Evolutionary conservation across 306 rosid genomes (phyloP).

Genomic region (Cicer arietinum): DNA sequence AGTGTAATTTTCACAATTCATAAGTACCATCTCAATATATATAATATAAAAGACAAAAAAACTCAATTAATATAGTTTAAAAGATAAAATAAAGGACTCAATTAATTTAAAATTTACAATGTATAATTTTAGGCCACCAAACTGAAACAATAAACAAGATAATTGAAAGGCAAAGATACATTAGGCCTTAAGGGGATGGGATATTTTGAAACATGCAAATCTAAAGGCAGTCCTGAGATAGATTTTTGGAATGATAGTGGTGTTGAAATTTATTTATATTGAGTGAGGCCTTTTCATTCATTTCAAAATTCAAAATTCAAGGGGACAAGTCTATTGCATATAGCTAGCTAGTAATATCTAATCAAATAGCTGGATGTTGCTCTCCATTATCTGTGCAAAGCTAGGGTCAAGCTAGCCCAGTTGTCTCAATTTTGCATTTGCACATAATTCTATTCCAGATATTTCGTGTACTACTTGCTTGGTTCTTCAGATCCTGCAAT

Average conservation of each 20-base stretch:
- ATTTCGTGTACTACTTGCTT: background rate
- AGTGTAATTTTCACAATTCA: too few species aligned
- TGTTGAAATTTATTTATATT: slow-evolving; percentile 38
- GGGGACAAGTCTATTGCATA: slow-evolving; percentile 32
- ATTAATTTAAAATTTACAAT: too few species aligned
- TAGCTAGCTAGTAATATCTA: slow-evolving; percentile 39
- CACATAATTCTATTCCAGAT: background rate
- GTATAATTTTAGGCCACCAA: too few species aligned
- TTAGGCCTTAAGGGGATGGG: background rate
- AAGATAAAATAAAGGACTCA: too few species aligned
- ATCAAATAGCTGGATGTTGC: slow-evolving; percentile 66
- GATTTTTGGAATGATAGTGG: slow-evolving; percentile 51
- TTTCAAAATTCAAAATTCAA: slow-evolving; percentile 32
- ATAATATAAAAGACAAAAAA: too few species aligned
- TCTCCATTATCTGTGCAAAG: slow-evolving; percentile 11
- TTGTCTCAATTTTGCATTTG: background rate
- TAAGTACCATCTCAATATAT: too few species aligned
- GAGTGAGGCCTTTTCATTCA: slow-evolving; percentile 38
- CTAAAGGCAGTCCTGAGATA: slow-evolving; percentile 40
- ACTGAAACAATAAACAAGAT: too few species aligned
- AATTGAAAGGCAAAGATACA: too few species aligned
- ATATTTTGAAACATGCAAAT: slow-evolving; percentile 53
- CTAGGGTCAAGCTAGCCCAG: slow-evolving; percentile 8
- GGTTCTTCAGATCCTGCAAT: background rate
- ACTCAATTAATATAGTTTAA: too few species aligned